Evolutionary conservation across 495 filamentous ascomycete species (phyloP), one percentile per base, ranked within the genome.

Genomic region (Penicillium robsamsonii): DNA sequence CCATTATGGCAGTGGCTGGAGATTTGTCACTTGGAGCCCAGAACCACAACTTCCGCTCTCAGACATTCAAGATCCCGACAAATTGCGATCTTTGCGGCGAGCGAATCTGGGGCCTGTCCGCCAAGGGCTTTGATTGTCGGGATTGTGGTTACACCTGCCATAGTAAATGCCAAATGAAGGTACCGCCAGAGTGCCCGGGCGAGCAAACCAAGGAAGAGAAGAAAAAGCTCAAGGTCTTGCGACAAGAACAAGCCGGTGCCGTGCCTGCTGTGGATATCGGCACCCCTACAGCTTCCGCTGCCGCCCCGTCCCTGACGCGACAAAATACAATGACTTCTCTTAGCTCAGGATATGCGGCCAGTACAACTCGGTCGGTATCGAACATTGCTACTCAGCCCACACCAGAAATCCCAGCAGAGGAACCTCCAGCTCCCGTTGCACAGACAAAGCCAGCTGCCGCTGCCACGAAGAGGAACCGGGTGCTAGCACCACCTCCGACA

Each of bases 91-190:
- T 96, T 5, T 99, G 94, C 60, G 91, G 91, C 5, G 94, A 99
- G 60, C 83, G 93, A 10, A 96, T 97, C 67, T 97, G 94, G 94
- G 94, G 94, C 3, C 68, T 99, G 13, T 91, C 88, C 2, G 94
- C 94, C 24, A 97, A 97, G 72, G 94, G 95, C 2, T 96, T 95
- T 57, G 90, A 91, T 69, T 99, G 94, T 67, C 83, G 87, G 56
- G 92, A 96, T 67, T 99, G 94, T 64, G 95, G 94, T 7, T 99
- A 96, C 71, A 96, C 92, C 2, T 99, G 94, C 63, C 94, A 99
- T 74, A 93, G 85, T 77, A 97, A 99, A 74, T 99, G 94, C 70
- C 90, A 99, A 74, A 90, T 99, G 86, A 99, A 97, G 68, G 95
- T 97, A 1, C 92, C 94, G 0, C 90, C 94, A 4, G 88, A 93